A percentile compares a stretch with the other conserved stretches of the same genome.
These are phyloP conservation scores for Drechslerella dactyloides DNA, from an alignment of 2,329 filamentous ascomycete species.

Conservation along the genomic window DNA sequence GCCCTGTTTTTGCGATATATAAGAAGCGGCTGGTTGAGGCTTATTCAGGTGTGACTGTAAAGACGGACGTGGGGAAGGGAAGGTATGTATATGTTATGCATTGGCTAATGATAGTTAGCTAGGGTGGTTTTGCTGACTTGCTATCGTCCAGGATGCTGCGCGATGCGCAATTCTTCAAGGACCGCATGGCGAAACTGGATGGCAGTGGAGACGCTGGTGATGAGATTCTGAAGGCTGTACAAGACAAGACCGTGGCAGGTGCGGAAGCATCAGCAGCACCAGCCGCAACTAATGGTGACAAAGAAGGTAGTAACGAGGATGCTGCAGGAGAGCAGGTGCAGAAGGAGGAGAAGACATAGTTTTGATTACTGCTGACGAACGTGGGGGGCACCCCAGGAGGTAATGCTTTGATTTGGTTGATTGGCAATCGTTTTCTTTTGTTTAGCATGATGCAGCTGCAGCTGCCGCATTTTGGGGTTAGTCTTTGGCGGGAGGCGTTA, in stretches of 20 bases:
- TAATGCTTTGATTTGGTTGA: no score
- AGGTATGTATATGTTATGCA: conserved; percentile 64
- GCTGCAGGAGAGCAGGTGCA: conserved; percentile 29
- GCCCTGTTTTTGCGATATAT: conserved; percentile 81
- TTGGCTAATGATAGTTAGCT: conserved; percentile 18
- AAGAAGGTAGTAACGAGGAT: conserved; percentile 10
- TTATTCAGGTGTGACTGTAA: conserved; percentile 70
- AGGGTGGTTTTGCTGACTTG: conserved; percentile 56
- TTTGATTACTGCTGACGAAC: conserved; percentile 3
- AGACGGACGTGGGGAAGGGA: conserved; percentile 71
- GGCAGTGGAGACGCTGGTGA: conserved; percentile 77
- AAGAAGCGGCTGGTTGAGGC: conserved; percentile 77
- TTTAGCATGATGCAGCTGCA: not conserved
- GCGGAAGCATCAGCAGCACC: conserved; percentile 4
- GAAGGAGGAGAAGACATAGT: conserved; percentile 13
- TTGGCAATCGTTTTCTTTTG: not conserved
- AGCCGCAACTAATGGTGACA: conserved; percentile 10
- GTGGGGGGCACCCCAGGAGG: no score
- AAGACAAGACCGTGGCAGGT: conserved; percentile 63
- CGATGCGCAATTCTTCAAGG: conserved; percentile 75
- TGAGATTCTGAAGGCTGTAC: conserved; percentile 70
- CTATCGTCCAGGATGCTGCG: conserved; percentile 69
- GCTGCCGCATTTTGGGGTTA: conserved; percentile 8
- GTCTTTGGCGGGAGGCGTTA: conserved; percentile 9
- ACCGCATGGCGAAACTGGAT: conserved; percentile 76